Base-by-base conservation (phyloP, 495 filamentous ascomycete genomes). In the Penicillium diatomitis region DNA sequence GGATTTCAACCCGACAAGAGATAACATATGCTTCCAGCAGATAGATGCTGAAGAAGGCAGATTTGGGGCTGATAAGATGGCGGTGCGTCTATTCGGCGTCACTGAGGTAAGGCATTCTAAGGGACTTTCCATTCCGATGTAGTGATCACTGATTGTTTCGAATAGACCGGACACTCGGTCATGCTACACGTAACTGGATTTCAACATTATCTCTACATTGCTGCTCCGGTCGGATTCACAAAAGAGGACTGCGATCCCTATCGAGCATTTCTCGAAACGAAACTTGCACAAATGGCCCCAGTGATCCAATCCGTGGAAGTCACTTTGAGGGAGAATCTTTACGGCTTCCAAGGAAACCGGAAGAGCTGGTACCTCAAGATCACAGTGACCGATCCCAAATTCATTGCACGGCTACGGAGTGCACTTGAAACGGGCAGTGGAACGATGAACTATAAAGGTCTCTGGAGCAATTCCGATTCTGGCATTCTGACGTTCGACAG, bases 151-250 rank as follows among this genome's bases (percentile, higher is more conserved):
- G 42, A 63, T 35, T 33, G 27, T 46, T 36, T 37, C 40, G 38
- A 50, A 48, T 46, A 87, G 73, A 68, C 76, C 38, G 92, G 92
- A 51, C 87, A 99, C 68, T 97, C 92, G 2, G 91, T 96, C 6
- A 74, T 97, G 50, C 75, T 99, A 11, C 90, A 99, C 65, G 89
- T 99, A 48, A 96, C 86, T 5, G 88, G 87, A 61, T 99, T 99
- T 66, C 81, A 87, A 50, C 92, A 97, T 65, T 99, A 99, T 58
- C 79, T 99, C 44, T 99, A 95, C 58, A 82, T 97, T 41, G 84
- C 88, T 6, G 92, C 92, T 2, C 92, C 92, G 0, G 71, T 90
- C 4, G 77, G 76, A 20, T 99, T 99, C 67, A 76, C 75, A 8
- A 78, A 80, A 48, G 71, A 77, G 5, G 86, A 96, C 61, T 89